These are phyloP conservation scores for Babesia ovis DNA, from an alignment of 169 alveolate species.

Conservation along the genomic window DNA sequence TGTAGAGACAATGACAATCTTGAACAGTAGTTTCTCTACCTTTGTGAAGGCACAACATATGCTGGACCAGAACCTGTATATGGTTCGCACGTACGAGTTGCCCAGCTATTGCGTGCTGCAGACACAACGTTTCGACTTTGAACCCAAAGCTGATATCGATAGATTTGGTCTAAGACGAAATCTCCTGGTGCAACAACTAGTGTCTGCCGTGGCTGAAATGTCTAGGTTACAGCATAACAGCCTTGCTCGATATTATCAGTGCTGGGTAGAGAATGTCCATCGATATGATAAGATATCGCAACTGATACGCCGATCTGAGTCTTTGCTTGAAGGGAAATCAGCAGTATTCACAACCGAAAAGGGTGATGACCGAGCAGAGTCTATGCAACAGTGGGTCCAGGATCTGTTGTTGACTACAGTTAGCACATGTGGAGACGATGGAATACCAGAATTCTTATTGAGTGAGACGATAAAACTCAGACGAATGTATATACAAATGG, in stretches of 20 bases:
- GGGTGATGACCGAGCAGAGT: not conserved
- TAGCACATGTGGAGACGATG: not conserved
- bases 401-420: not conserved
- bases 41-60: slow-evolving; percentile 45
- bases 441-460: slow-evolving; percentile 1
- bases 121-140: slow-evolving; percentile 6
- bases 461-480: slow-evolving; percentile 40
- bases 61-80: slow-evolving; percentile 61
- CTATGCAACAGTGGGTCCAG: not conserved
- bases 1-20: slow-evolving; percentile 24
- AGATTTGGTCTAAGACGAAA: slow-evolving; percentile 16
- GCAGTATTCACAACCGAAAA: not conserved
- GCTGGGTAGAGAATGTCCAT: slow-evolving; percentile 57
- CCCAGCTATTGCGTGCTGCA: slow-evolving; percentile 51
- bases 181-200: slow-evolving; percentile 29
- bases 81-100: slow-evolving; percentile 23
- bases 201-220: slow-evolving; percentile 42
- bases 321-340: not conserved
- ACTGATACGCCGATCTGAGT: slow-evolving; percentile 6
- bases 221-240: slow-evolving; percentile 62
- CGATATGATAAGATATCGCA: not conserved
- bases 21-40: slow-evolving; percentile 5
- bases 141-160: slow-evolving; percentile 21
- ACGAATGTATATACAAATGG: slow-evolving; percentile 46
- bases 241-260: slow-evolving; percentile 63